Evolutionary conservation across 106 monocot species (phyloP).

Genomic region (Acanthochlamys bracteata): DNA sequence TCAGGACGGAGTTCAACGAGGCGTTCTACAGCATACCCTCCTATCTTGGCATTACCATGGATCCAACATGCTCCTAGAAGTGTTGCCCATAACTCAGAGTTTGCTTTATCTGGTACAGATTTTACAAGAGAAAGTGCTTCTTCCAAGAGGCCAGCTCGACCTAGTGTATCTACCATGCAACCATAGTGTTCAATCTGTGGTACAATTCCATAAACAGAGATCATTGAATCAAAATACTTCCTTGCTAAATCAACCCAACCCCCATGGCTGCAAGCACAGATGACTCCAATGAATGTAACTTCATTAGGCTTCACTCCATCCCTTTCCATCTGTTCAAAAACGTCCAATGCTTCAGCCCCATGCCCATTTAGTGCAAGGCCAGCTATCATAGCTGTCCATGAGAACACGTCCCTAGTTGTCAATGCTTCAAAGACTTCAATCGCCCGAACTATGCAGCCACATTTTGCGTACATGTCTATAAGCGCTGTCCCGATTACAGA

Average conservation of each 20-base stretch:
- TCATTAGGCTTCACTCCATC: constrained; percentile 27
- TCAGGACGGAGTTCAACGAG: constrained; percentile 18
- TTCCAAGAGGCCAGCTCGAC: constrained; percentile 27
- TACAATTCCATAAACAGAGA: constrained; percentile 11
- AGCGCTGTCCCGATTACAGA: constrained; percentile 34
- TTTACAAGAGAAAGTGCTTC: constrained; percentile 28
- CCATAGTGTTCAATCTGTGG: constrained; percentile 41
- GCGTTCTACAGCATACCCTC: constrained; percentile 15
- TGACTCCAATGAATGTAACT: constrained; percentile 44
- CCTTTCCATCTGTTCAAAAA: constrained; percentile 27
- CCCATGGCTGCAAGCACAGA: constrained; percentile 39
- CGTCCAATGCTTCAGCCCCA: constrained; percentile 21
- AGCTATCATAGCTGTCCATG: constrained; percentile 40
- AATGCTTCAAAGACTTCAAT: constrained; percentile 14
- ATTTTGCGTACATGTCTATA: constrained; percentile 49
- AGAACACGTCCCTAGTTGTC: constrained; percentile 29
- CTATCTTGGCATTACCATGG: constrained; percentile 24
- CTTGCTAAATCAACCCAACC: constrained; percentile 19
- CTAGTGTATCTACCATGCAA: constrained; percentile 37
- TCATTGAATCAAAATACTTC: constrained; percentile 33
- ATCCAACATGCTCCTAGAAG: constrained; percentile 37
- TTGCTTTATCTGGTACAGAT: background rate
- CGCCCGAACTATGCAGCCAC: constrained; percentile 32
- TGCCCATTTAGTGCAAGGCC: constrained; percentile 36
- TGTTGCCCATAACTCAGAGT: constrained; percentile 27